Evolutionary conservation across 2,329 filamentous ascomycete genomes (phyloP).

Genomic region (Fusarium sp.): DNA sequence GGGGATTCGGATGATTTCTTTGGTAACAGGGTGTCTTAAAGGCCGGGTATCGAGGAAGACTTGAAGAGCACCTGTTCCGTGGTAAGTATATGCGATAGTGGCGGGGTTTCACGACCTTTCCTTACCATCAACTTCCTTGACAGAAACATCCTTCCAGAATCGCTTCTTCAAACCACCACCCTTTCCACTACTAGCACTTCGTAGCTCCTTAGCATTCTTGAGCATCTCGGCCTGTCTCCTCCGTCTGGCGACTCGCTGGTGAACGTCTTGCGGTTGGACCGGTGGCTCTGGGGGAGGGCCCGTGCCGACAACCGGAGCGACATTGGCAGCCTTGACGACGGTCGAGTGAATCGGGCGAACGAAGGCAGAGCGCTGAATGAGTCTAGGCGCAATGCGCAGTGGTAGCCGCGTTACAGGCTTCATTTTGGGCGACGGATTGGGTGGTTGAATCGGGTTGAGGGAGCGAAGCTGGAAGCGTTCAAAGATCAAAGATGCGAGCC

Average conservation of each 20-base stretch:
- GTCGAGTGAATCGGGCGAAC: conserved; percentile 50
- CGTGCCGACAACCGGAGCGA: conserved; percentile 64
- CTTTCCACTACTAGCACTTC: conserved; percentile 51
- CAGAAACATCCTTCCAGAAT: conserved; percentile 88
- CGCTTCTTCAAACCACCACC: conserved; percentile 69
- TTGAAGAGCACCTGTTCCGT: conserved; percentile 58
- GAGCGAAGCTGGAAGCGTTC: conserved; percentile 13
- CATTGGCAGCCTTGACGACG: conserved; percentile 55
- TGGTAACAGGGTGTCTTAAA: conserved; percentile 80
- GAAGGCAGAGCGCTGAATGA: conserved; percentile 28
- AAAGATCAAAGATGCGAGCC: conserved; percentile 20
- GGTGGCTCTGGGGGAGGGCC: conserved; percentile 71
- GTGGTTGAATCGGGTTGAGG: conserved; percentile 10
- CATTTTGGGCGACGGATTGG: conserved; percentile 50
- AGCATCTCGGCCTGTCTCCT: conserved; percentile 66
- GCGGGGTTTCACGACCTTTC: conserved; percentile 3
- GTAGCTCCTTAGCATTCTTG: conserved; percentile 62
- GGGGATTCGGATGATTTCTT: conserved; percentile 78
- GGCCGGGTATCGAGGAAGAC: conserved; percentile 82
- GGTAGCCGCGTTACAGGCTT: conserved; percentile 54
- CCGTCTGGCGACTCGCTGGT: conserved; percentile 62
- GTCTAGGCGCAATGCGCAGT: conserved; percentile 51
- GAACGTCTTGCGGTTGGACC: conserved; percentile 54
- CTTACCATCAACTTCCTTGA: conserved; percentile 74
- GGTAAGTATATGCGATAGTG: conserved; percentile 14